Conservation (phyloP, 2,329 filamentous ascomycete species). For the Xylaria polymorpha region DNA sequence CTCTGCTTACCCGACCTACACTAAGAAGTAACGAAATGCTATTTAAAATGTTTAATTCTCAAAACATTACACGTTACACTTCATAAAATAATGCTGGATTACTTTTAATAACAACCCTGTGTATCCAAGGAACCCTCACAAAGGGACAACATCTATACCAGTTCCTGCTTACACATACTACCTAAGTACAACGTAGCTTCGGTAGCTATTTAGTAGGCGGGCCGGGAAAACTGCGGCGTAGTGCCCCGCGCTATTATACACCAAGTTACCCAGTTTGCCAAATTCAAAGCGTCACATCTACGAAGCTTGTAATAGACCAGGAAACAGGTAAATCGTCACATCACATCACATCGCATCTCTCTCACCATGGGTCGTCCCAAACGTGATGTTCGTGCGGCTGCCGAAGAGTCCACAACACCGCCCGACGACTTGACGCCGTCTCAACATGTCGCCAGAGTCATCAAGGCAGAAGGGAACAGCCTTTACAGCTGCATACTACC, state of each 20-base stretch:
- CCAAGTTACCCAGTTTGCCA: conserved; percentile 4
- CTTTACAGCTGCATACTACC: conserved; percentile 84
- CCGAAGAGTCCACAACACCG: conserved; percentile 74
- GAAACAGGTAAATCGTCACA: conserved; percentile 2
- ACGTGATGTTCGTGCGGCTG: conserved; percentile 80
- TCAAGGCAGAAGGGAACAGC: conserved; percentile 88
- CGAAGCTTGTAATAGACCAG: not conserved
- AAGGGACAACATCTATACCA: not conserved
- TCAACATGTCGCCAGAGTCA: conserved; percentile 79
- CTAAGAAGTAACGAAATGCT: not conserved
- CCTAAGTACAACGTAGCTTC: not conserved
- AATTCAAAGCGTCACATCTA: conserved; percentile 18
- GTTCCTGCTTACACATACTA: not conserved
- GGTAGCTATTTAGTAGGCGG: not conserved
- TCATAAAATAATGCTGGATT: not conserved
- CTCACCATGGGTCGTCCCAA: conserved; percentile 76
- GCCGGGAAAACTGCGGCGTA: conserved; percentile 28
- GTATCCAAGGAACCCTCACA: not conserved
- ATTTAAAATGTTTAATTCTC: not conserved
- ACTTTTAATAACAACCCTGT: not conserved
- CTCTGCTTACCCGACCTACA: too few relatives aligned
- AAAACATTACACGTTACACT: not conserved
- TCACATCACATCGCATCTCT: not conserved
- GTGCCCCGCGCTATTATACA: conserved; percentile 18
- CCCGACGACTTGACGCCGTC: conserved; percentile 68